Evolutionary conservation across 2,329 filamentous ascomycete genomes (phyloP), one percentile per base, ranked within the genome.

Genomic region (Penicillium rolfsii): DNA sequence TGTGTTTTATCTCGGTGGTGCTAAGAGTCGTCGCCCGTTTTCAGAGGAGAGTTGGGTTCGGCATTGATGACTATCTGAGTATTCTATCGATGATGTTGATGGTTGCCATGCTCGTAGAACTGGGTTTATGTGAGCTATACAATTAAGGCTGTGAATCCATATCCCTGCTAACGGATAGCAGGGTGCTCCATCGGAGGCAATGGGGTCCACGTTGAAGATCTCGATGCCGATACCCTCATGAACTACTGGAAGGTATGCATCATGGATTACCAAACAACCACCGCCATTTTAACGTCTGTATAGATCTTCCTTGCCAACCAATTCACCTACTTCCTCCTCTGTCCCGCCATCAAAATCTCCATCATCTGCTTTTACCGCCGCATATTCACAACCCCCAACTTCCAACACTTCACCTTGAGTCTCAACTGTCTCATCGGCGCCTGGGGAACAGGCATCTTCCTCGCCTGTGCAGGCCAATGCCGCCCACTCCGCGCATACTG

Each of bases 331-430:
- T 75, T 75, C 62, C 16, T 72, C 11, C 65, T 75, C 41, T 73
- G 71, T 36, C 72, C 72, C 2, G 62, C 64, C 45, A 71, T 73
- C 63, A 75, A 75, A 45, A 73, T 74, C 50, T 74, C 72, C 46
- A 72, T 75, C 55, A 62, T 75, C 56, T 74, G 72, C 62, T 75
- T 75, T 69, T 75, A 75, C 60, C 73, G 73, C 16, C 72, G 72
- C 7, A 58, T 75, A 16, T 75, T 75, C 66, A 67, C 71, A 28
- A 71, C 67, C 12, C 69, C 67, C 12, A 58, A 57, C 41, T 75
- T 75, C 63, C 72, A 73, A 57, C 54, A 58, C 26, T 58, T 64
- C 24, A 68, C 65, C 22, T 65, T 74, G 38, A 64, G 55, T 12
- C 61, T 74, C 24, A 74, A 73, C 62, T 61, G 59, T 19, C 64